A percentile compares a stretch with the other conserved stretches of the same genome.
Evolutionary conservation across 2,329 filamentous ascomycete genomes (phyloP).

Genomic region (Sporothrix schenckii): DNA sequence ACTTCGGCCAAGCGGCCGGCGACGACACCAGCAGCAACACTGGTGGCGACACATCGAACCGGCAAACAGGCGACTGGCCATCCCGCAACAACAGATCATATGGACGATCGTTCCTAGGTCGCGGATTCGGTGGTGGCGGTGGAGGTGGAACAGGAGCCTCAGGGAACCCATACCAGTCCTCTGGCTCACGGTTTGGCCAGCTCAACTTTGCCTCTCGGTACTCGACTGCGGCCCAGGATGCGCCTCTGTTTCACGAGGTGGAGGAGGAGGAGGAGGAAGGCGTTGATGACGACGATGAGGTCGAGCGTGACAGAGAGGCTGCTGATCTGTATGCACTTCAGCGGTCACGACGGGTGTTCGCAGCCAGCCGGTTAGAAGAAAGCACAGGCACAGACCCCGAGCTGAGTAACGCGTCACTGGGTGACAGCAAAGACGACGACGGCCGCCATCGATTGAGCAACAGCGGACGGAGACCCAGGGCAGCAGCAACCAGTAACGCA

Average conservation of each 20-base stretch:
- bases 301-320: slow-evolving; percentile 85
- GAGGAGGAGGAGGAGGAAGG: slow-evolving; percentile 67
- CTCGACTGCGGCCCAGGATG: slow-evolving; percentile 69
- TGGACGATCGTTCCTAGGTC: slow-evolving; percentile 49
- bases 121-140: slow-evolving; percentile 48
- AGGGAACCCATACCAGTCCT: slow-evolving; percentile 78
- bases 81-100: slow-evolving; percentile 41
- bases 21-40: slow-evolving; percentile 43
- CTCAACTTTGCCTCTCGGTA: slow-evolving; percentile 76
- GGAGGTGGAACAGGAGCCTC: slow-evolving; percentile 13
- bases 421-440: slow-evolving; percentile 56
- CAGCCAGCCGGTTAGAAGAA: slow-evolving; percentile 78
- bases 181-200: slow-evolving; percentile 71
- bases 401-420: slow-evolving; percentile 59
- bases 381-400: slow-evolving; percentile 82
- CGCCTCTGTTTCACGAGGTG: slow-evolving; percentile 78
- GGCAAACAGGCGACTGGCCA: slow-evolving; percentile 46
- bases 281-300: slow-evolving; percentile 87
- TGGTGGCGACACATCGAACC: slow-evolving; percentile 37
- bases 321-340: slow-evolving; percentile 94
- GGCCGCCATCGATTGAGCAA: slow-evolving; percentile 36
- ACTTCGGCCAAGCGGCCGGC: slow-evolving; percentile 63
- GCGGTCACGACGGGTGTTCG: slow-evolving; percentile 84
- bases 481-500: neutral
- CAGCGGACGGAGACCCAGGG: slow-evolving; percentile 44